A percentile compares a stretch with the other conserved stretches of the same genome.
phyloP scores from a whole-genome alignment of 2,329 filamentous ascomycete species.

The Bimuria novae-zelandiae region DNA sequence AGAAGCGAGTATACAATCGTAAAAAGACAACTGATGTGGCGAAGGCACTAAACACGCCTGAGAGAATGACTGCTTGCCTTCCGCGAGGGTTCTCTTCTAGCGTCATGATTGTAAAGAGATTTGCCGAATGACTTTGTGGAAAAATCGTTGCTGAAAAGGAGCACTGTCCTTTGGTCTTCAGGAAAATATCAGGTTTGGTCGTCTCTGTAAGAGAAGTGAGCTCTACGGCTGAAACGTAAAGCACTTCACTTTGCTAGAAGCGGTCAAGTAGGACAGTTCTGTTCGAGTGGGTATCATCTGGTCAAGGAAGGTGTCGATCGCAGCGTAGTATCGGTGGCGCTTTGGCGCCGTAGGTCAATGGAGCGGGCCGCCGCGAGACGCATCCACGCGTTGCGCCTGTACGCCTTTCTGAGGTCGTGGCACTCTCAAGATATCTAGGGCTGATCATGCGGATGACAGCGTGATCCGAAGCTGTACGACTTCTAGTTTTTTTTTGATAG shows the following conservation, averaged over 20 bases:
- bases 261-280: background rate
- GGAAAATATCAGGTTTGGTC: too few species aligned
- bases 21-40: constrained; percentile 3
- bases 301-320: background rate
- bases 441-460: background rate
- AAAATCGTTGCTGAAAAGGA: background rate
- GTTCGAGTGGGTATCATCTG: background rate
- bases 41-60: constrained; percentile 3
- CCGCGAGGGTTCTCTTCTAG: constrained; percentile 4
- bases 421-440: background rate
- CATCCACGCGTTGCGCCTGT: background rate
- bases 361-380: background rate
- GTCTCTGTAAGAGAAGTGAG: background rate
- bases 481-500: background rate
- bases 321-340: background rate
- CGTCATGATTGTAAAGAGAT: background rate
- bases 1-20: constrained; percentile 9
- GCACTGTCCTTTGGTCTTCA: background rate
- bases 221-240: constrained; percentile 2
- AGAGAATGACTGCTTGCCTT: constrained; percentile 6
- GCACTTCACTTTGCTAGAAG: background rate
- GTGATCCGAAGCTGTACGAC: background rate
- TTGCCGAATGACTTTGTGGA: too few species aligned
- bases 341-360: too few species aligned
- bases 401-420: background rate